Evolutionary conservation across 495 filamentous ascomycete genomes (phyloP).

Genomic region (Patellaria atrata): DNA sequence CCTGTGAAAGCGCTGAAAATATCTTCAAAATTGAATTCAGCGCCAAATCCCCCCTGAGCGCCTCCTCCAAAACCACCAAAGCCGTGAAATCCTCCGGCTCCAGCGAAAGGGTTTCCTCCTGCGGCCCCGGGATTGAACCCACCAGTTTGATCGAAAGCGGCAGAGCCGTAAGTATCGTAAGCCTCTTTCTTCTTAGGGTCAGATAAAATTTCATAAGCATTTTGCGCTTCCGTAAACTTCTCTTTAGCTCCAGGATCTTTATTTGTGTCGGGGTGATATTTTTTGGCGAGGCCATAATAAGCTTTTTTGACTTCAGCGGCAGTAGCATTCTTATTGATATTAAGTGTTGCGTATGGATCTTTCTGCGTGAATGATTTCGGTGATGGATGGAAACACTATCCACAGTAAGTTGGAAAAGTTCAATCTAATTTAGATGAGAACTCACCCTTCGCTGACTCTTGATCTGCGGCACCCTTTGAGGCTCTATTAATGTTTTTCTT

Average conservation of each 20-base stretch:
- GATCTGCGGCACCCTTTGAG: too few species aligned
- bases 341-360: slow-evolving; percentile 76
- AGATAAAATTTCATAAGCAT: slow-evolving; percentile 81
- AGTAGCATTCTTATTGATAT: slow-evolving; percentile 69
- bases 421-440: too few species aligned
- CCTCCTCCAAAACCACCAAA: slow-evolving; percentile 41
- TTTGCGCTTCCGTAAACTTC: slow-evolving; percentile 80
- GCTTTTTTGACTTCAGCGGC: slow-evolving; percentile 90
- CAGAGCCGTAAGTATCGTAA: slow-evolving; percentile 78
- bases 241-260: slow-evolving; percentile 87
- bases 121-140: slow-evolving; percentile 46
- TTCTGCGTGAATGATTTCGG: slow-evolving; percentile 44
- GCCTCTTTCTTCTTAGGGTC: slow-evolving; percentile 83
- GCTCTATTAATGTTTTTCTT: too few species aligned
- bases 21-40: slow-evolving; percentile 89
- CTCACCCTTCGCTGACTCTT: too few species aligned
- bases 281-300: slow-evolving; percentile 96
- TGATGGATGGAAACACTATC: slow-evolving; percentile 68
- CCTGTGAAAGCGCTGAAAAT: slow-evolving; percentile 78
- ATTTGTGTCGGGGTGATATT: slow-evolving; percentile 95
- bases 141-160: slow-evolving; percentile 68
- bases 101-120: slow-evolving; percentile 30
- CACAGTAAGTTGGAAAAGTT: neutral
- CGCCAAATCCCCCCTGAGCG: slow-evolving; percentile 41
- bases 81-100: slow-evolving; percentile 38